These are phyloP conservation scores for Capsicum chinense DNA, from an alignment of 257 asterid species.

Conservation along the genomic window DNA sequence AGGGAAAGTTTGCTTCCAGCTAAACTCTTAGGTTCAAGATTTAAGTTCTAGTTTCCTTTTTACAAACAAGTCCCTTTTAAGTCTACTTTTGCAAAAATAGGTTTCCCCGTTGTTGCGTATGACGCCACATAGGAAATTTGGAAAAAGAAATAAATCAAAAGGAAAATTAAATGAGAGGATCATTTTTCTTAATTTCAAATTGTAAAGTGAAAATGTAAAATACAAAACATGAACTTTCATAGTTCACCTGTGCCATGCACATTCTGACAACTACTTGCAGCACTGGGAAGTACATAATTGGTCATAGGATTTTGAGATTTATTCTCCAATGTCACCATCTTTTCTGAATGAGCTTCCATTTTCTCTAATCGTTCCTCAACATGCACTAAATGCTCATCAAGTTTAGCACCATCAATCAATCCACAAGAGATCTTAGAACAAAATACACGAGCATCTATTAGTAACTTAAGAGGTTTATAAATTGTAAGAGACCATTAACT, in stretches of 20 bases:
- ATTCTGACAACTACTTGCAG: background rate
- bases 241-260: background rate
- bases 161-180: background rate
- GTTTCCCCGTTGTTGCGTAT: background rate
- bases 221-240: background rate
- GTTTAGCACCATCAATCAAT: background rate
- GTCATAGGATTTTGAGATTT: background rate
- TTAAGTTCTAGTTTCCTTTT: background rate
- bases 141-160: background rate
- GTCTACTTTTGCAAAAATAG: background rate
- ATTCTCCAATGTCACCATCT: background rate
- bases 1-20: background rate
- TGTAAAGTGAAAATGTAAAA: background rate
- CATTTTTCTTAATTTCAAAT: background rate
- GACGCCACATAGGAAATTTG: background rate
- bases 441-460: background rate
- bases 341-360: background rate
- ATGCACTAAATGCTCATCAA: background rate
- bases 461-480: background rate
- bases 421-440: background rate
- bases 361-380: conserved; percentile 4
- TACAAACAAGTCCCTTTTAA: background rate
- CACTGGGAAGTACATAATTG: conserved; percentile 39
- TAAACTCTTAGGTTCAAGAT: background rate
- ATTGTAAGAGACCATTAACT: background rate